These are phyloP conservation scores for Prunus kanzakura DNA, from an alignment of 306 rosid species.

Conservation along the genomic window DNA sequence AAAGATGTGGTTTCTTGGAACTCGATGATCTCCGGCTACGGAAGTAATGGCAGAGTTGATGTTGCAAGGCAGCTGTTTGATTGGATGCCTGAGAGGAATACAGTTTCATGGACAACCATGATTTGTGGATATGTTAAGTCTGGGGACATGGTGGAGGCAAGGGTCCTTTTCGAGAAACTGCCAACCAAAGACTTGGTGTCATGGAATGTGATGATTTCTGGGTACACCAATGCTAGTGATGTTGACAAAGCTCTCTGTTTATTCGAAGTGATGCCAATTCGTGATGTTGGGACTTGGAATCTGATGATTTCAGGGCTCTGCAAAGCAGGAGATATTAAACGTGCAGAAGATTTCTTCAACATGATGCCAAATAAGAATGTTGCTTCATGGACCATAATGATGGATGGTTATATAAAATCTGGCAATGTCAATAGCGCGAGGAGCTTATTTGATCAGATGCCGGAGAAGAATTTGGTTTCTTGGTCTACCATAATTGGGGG, in stretches of 20 bases:
- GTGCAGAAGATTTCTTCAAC: neutral
- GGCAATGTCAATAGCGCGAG: neutral
- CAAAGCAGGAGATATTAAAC: constrained; percentile 4
- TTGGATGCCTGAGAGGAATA: constrained; percentile 13
- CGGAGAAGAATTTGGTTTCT: neutral
- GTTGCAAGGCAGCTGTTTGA: constrained; percentile 8
- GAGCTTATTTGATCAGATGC: constrained; percentile 14
- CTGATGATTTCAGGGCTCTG: neutral
- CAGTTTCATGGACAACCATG: constrained; percentile 12
- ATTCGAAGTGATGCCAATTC: constrained; percentile 3
- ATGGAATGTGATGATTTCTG: constrained; percentile 12
- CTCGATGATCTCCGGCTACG: constrained; percentile 10
- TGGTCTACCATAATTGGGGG: constrained; percentile 18
- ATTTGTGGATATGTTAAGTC: constrained; percentile 5
- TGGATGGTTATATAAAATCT: constrained; percentile 9
- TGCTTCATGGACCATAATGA: constrained; percentile 16
- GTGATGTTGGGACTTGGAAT: constrained; percentile 10
- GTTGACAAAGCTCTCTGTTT: neutral
- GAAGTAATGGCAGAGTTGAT: constrained; percentile 1
- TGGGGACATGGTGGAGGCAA: constrained; percentile 8
- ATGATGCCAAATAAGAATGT: neutral
- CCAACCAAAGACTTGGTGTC: constrained; percentile 10
- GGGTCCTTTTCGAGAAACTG: constrained; percentile 9
- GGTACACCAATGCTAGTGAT: neutral
- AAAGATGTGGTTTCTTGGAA: constrained; percentile 11